phyloP scores from a whole-genome alignment of 345 rosid genomes.

The Boechera stricta region DNA sequence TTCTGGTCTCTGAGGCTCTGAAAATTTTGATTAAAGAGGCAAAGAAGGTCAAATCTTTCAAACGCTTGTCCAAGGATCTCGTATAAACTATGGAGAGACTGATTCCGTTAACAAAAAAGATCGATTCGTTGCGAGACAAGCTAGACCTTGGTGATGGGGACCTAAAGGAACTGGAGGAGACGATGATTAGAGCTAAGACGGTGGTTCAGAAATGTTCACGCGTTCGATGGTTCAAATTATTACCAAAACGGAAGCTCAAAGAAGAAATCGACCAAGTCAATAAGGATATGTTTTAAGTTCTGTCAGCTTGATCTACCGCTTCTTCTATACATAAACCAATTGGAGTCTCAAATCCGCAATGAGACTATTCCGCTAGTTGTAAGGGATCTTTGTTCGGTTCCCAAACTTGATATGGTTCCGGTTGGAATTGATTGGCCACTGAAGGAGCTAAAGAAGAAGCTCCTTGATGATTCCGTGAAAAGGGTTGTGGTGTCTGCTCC shows the following conservation, averaged over 20 bases:
- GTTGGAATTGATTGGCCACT: conserved; percentile 55
- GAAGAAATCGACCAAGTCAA: conserved; percentile 40
- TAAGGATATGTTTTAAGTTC: conserved; percentile 13
- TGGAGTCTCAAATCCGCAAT: neutral
- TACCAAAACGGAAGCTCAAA: neutral
- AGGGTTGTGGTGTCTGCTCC: conserved; percentile 56
- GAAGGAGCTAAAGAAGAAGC: conserved; percentile 49
- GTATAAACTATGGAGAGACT: conserved; percentile 23
- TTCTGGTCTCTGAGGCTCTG: conserved; percentile 35
- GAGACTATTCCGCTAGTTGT: neutral
- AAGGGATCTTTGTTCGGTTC: conserved; percentile 41
- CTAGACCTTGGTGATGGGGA: conserved; percentile 32
- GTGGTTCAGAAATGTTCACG: conserved; percentile 12
- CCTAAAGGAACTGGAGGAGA: conserved; percentile 18
- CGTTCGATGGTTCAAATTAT: neutral
- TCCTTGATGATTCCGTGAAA: conserved; percentile 36
- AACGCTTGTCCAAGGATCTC: conserved; percentile 29
- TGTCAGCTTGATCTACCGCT: conserved; percentile 36
- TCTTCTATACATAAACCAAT: neutral
- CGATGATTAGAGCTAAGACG: conserved; percentile 11
- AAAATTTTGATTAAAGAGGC: conserved; percentile 5
- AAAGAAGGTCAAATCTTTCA: conserved; percentile 25
- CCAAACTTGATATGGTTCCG: conserved; percentile 34
- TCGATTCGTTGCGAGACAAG: conserved; percentile 16
- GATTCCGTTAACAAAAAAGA: conserved; percentile 4